These are phyloP conservation scores for Geotrichum fermentans DNA, from an alignment of 1,139 yeast species.

Conservation along the genomic window DNA sequence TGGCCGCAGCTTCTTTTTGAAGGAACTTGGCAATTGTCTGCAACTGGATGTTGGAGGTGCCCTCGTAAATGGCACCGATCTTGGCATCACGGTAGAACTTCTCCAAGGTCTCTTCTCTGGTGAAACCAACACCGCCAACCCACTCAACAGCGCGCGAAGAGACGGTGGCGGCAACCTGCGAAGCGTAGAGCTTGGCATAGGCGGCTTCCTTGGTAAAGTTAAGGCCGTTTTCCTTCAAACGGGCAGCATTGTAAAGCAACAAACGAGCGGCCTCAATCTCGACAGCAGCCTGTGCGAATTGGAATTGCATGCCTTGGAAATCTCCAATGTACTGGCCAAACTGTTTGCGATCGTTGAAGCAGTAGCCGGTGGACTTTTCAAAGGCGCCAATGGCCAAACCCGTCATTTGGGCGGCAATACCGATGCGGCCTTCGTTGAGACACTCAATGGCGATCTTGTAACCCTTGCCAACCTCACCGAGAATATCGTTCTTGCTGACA, in stretches of 20 bases:
- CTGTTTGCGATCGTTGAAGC: slow-evolving; percentile 42
- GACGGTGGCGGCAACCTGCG: slow-evolving; percentile 42
- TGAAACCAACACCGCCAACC: slow-evolving; percentile 48
- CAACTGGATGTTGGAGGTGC: slow-evolving; percentile 44
- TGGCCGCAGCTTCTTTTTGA: slow-evolving; percentile 33
- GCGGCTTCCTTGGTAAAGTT: slow-evolving; percentile 44
- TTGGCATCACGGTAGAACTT: slow-evolving; percentile 45
- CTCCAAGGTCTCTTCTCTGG: slow-evolving; percentile 42
- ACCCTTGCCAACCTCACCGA: slow-evolving; percentile 45
- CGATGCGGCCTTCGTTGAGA: slow-evolving; percentile 45
- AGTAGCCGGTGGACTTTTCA: slow-evolving; percentile 40
- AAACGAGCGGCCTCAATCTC: slow-evolving; percentile 46
- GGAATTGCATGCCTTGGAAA: slow-evolving; percentile 47
- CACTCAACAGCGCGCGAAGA: slow-evolving; percentile 44
- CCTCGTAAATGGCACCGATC: slow-evolving; percentile 46
- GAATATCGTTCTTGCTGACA: slow-evolving; percentile 42
- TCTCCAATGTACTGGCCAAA: slow-evolving; percentile 44
- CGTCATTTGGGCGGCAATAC: slow-evolving; percentile 46
- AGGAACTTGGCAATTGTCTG: slow-evolving; percentile 43
- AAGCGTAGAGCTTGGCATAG: slow-evolving; percentile 43
- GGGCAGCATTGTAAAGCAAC: slow-evolving; percentile 43
- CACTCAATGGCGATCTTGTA: slow-evolving; percentile 46
- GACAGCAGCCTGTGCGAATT: slow-evolving; percentile 44
- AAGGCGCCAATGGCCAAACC: slow-evolving; percentile 46
- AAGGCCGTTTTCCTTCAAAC: slow-evolving; percentile 42